These are phyloP conservation scores for Collybiopsis confluens DNA, from an alignment of 768 basidiomycete species.

Conservation along the genomic window DNA sequence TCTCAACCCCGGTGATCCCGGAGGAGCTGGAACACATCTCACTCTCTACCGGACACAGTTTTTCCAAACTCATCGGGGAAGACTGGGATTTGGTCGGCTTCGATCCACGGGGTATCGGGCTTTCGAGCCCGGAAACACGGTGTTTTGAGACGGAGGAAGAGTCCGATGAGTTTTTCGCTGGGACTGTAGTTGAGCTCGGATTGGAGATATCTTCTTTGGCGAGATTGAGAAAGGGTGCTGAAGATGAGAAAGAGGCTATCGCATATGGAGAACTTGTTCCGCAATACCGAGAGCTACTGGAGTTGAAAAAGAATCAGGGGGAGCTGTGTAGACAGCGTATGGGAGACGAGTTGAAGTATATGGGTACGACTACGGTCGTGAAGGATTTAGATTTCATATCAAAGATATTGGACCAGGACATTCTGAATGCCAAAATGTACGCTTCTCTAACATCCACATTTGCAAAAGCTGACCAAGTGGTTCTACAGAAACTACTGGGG, in stretches of 20 bases:
- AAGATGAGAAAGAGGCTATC: no score
- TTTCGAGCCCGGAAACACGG: constrained; percentile 14
- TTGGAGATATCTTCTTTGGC: constrained; percentile 11
- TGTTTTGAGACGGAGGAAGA: constrained; percentile 13
- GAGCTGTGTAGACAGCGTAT: constrained; percentile 13
- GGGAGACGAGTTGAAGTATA: constrained; percentile 17
- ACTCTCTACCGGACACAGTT: background rate
- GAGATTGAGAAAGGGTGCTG: constrained; percentile 4
- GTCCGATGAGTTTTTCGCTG: constrained; percentile 12
- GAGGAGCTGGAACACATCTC: constrained; percentile 18
- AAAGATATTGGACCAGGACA: constrained; percentile 14
- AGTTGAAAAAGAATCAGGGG: constrained; percentile 15
- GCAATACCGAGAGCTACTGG: constrained; percentile 14
- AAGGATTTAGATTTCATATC: constrained; percentile 18
- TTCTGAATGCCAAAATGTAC: constrained; percentile 15
- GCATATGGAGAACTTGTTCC: constrained; percentile 10
- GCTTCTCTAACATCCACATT: background rate
- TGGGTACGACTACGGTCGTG: constrained; percentile 18
- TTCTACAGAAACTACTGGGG: constrained; percentile 17
- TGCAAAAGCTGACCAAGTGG: background rate
- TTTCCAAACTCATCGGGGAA: constrained; percentile 18
- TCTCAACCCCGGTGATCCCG: constrained; percentile 21
- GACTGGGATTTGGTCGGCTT: constrained; percentile 24
- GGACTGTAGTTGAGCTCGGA: constrained; percentile 16
- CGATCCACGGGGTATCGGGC: constrained; percentile 21